Conservation (phyloP, 176 grass and related monocot genomes). For the Phoenix roebelenii region DNA sequence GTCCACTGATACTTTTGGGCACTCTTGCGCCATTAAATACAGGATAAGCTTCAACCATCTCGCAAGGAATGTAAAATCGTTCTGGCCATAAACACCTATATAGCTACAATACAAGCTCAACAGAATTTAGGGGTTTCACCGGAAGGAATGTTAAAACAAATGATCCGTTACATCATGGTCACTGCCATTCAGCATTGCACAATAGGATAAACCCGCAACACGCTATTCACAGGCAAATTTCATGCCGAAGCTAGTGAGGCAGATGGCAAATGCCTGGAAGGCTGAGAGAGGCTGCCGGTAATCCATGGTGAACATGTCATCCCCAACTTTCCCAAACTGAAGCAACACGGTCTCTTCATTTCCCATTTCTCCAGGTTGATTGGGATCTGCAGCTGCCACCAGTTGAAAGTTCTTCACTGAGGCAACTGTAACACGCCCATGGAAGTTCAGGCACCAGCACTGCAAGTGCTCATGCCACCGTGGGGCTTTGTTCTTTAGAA, state of each 20-base stretch:
- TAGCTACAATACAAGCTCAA: too few species aligned
- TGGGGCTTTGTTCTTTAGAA: constrained; percentile 84
- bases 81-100: too few species aligned
- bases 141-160: too few species aligned
- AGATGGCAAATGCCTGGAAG: constrained; percentile 90
- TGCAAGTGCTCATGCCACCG: constrained; percentile 90
- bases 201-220: not conserved
- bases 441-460: constrained; percentile 97
- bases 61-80: too few species aligned
- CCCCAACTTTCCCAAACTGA: constrained; percentile 87
- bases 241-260: constrained; percentile 91
- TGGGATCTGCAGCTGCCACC: constrained; percentile 26
- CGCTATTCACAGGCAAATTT: constrained; percentile 92
- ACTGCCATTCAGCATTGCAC: too few species aligned
- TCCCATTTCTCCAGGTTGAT: constrained; percentile 29
- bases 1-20: too few species aligned
- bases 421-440: constrained; percentile 75
- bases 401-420: constrained; percentile 97
- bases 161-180: too few species aligned
- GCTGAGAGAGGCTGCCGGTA: constrained; percentile 83
- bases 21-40: too few species aligned
- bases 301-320: constrained; percentile 85
- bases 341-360: constrained; percentile 81
- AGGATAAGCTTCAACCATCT: too few species aligned
- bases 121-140: too few species aligned